Evolutionary conservation across 352 stramenopile species (phyloP).

Genomic region (Phytophthora sansomeana): DNA sequence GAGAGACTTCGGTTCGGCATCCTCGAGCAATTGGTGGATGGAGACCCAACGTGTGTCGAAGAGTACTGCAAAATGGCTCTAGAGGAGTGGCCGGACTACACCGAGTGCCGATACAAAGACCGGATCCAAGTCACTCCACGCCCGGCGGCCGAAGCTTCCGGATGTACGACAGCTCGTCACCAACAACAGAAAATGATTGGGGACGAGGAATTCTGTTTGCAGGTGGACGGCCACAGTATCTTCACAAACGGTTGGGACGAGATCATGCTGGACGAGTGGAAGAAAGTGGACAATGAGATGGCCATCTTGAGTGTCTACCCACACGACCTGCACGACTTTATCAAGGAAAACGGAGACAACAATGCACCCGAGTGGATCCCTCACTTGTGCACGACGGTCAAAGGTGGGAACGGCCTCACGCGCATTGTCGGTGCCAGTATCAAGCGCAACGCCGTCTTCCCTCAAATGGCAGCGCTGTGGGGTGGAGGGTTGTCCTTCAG

Average conservation of each 20-base stretch:
- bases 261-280: constrained; percentile 71
- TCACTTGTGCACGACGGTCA: constrained; percentile 74
- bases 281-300: constrained; percentile 76
- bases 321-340: constrained; percentile 79
- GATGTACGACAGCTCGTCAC: constrained; percentile 77
- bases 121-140: constrained; percentile 66
- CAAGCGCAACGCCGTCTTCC: constrained; percentile 68
- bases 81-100: constrained; percentile 60
- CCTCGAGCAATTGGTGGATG: constrained; percentile 76
- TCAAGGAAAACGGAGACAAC: constrained; percentile 78
- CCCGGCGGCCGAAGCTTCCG: constrained; percentile 70
- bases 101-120: constrained; percentile 63
- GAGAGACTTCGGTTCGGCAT: constrained; percentile 79
- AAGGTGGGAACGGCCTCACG: constrained; percentile 56
- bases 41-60: constrained; percentile 67
- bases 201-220: constrained; percentile 81
- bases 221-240: constrained; percentile 81
- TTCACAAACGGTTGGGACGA: constrained; percentile 84
- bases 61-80: constrained; percentile 77
- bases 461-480: constrained; percentile 75
- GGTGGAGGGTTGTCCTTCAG: constrained; percentile 77
- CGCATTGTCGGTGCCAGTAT: constrained; percentile 79
- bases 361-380: constrained; percentile 64
- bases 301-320: constrained; percentile 77
- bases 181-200: constrained; percentile 76